A percentile compares a stretch with the other conserved stretches of the same genome.
These are phyloP conservation scores for Actinomortierella ambigua DNA, from an alignment of 371 early-diverging fungal genomes.

Conservation along the genomic window DNA sequence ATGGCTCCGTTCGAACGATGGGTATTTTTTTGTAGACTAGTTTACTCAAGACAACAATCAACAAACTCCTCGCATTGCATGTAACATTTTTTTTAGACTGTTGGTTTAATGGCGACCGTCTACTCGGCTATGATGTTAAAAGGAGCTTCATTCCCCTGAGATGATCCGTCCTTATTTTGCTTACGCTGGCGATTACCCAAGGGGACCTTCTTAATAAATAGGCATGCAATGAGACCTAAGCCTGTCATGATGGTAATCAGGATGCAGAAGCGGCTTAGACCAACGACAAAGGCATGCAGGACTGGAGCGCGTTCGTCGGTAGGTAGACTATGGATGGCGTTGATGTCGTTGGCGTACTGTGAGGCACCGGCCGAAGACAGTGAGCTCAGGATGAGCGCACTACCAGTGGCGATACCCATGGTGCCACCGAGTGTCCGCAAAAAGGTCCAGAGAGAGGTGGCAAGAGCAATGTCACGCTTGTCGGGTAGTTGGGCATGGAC, in stretches of 20 bases:
- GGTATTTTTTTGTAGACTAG: no score
- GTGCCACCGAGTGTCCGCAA: slow-evolving; percentile 36
- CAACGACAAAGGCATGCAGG: slow-evolving; percentile 62
- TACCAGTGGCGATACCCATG: slow-evolving; percentile 41
- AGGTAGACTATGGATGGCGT: slow-evolving; percentile 21
- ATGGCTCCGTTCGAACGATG: no score
- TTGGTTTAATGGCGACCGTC: no score
- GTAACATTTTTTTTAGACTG: no score
- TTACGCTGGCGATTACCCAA: slow-evolving; percentile 22
- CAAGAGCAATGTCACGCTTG: slow-evolving; percentile 30
- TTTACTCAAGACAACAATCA: no score
- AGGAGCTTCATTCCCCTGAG: no score
- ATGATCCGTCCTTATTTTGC: not conserved
- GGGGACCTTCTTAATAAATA: slow-evolving; percentile 31
- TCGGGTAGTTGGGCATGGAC: slow-evolving; percentile 33
- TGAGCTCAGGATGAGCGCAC: slow-evolving; percentile 32
- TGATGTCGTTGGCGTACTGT: slow-evolving; percentile 33
- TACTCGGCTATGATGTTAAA: no score
- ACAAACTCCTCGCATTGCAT: no score
- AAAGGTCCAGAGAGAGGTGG: slow-evolving; percentile 44
- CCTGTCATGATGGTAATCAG: slow-evolving; percentile 50
- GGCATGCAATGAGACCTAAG: slow-evolving; percentile 14
- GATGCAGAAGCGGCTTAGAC: slow-evolving; percentile 67
- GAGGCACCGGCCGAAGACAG: slow-evolving; percentile 22
- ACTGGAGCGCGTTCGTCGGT: slow-evolving; percentile 36